Conservation (phyloP, 75 land plant species). For the Cunninghamia lanceolata region DNA sequence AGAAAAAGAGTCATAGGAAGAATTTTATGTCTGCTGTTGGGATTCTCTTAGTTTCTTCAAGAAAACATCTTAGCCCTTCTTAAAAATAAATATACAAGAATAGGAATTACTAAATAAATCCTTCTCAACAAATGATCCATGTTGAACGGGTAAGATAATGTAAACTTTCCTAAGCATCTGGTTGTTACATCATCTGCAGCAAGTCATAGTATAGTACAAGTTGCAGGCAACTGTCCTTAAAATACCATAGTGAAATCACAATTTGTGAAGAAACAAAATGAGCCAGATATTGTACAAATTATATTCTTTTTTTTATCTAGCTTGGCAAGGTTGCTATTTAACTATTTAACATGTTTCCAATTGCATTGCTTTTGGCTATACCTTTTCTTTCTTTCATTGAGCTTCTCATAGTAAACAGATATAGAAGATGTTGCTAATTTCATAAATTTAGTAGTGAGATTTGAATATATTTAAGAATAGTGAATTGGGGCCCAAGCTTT, state of each 20-base stretch:
- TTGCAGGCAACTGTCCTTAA: constrained; percentile 29
- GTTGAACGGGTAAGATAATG: not conserved
- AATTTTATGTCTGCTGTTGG: not conserved
- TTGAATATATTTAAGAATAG: too few relatives aligned
- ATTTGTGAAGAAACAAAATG: not conserved
- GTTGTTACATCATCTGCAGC: constrained; percentile 86
- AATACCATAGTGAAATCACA: not conserved
- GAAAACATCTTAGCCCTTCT: not conserved
- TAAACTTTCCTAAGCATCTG: constrained; percentile 73
- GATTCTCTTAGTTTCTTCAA: not conserved
- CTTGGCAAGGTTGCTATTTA: too few relatives aligned
- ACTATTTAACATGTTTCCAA: too few relatives aligned
- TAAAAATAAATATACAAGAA: not conserved
- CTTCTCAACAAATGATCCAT: not conserved
- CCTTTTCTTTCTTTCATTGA: too few relatives aligned
- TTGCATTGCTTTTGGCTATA: too few relatives aligned
- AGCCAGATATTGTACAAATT: too few relatives aligned
- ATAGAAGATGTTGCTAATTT: too few relatives aligned
- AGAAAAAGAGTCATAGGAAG: not conserved
- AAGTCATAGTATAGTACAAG: constrained; percentile 92
- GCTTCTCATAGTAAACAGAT: too few relatives aligned
- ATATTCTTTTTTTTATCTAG: too few relatives aligned
- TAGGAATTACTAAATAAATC: not conserved
- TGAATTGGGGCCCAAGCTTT: too few relatives aligned
- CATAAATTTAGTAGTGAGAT: too few relatives aligned